A percentile compares a stretch with the other conserved stretches of the same genome.
Conservation (phyloP, 176 grass and related monocot genomes). For the Zoysia japonica region DNA sequence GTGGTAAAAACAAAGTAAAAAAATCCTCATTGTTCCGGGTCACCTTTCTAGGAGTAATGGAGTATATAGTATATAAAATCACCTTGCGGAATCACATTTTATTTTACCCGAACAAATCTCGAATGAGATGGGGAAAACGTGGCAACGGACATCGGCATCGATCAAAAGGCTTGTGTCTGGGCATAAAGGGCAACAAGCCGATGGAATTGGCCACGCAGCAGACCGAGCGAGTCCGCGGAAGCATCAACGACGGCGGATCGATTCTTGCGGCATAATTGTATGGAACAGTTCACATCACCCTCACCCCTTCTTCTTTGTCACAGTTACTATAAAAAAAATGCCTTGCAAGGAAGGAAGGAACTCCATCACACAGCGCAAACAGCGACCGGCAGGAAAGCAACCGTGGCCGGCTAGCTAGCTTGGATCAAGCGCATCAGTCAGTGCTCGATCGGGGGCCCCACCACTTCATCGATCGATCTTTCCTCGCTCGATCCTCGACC, state of each 20-base stretch:
- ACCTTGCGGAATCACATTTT: background rate
- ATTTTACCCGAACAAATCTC: background rate
- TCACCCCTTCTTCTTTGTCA: background rate
- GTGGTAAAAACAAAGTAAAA: background rate
- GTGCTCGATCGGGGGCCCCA: too few species aligned
- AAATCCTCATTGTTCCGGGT: background rate
- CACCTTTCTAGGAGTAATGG: background rate
- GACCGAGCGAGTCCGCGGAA: background rate
- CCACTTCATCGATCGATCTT: background rate
- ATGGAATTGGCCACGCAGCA: background rate
- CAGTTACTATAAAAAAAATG: conserved; percentile 23
- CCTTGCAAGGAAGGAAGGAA: conserved; percentile 47
- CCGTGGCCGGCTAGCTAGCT: too few species aligned
- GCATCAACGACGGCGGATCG: background rate
- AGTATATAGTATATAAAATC: background rate
- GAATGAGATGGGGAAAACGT: conserved; percentile 2
- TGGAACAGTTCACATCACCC: conserved; percentile 14
- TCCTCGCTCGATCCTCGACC: background rate
- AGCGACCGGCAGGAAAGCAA: background rate
- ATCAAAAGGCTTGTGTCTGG: conserved; percentile 23
- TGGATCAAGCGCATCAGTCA: too few species aligned
- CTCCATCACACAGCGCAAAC: background rate
- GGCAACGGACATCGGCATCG: conserved; percentile 26
- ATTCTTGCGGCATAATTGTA: conserved; percentile 4
- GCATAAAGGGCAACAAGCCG: conserved; percentile 13